Evolutionary conservation across 371 early-diverging fungal genomes (phyloP).

Genomic region (Agmasoma carcini): DNA sequence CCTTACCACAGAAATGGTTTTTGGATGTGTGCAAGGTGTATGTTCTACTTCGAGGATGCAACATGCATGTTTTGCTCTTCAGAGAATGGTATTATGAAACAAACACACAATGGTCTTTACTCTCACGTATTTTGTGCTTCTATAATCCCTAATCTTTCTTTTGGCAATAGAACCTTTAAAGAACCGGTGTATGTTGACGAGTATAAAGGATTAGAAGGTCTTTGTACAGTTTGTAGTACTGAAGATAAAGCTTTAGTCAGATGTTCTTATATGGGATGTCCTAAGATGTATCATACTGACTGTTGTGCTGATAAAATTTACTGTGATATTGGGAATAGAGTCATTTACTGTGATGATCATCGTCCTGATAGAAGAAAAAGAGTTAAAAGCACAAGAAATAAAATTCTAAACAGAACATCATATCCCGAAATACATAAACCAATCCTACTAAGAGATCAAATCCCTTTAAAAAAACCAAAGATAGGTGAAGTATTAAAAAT

Average conservation of each 20-base stretch:
- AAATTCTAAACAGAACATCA: not conserved
- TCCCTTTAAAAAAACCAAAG: no score
- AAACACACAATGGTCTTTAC: slow-evolving; percentile 41
- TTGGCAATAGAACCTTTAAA: slow-evolving; percentile 43
- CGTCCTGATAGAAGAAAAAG: slow-evolving; percentile 32
- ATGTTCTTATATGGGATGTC: slow-evolving; percentile 47
- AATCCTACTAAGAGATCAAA: not conserved
- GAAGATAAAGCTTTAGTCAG: slow-evolving; percentile 15
- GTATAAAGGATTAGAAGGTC: slow-evolving; percentile 9
- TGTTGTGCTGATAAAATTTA: slow-evolving; percentile 47
- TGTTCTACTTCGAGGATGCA: slow-evolving; percentile 9
- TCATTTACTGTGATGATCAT: slow-evolving; percentile 48
- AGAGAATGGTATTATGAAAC: slow-evolving; percentile 42
- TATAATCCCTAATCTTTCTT: slow-evolving; percentile 32
- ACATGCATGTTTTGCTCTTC: slow-evolving; percentile 44
- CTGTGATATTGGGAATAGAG: slow-evolving; percentile 45
- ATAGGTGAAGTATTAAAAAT: no score
- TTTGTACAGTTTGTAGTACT: slow-evolving; percentile 38
- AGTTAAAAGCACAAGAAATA: slow-evolving; percentile 2
- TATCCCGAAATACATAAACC: not conserved
- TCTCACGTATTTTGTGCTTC: slow-evolving; percentile 51
- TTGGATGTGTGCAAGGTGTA: slow-evolving; percentile 52
- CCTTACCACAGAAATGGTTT: slow-evolving; percentile 30
- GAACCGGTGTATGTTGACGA: slow-evolving; percentile 49
- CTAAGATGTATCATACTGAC: slow-evolving; percentile 40